Evolutionary conservation across 257 asterid genomes (phyloP).

Genomic region (Craterostigma plantagineum): DNA sequence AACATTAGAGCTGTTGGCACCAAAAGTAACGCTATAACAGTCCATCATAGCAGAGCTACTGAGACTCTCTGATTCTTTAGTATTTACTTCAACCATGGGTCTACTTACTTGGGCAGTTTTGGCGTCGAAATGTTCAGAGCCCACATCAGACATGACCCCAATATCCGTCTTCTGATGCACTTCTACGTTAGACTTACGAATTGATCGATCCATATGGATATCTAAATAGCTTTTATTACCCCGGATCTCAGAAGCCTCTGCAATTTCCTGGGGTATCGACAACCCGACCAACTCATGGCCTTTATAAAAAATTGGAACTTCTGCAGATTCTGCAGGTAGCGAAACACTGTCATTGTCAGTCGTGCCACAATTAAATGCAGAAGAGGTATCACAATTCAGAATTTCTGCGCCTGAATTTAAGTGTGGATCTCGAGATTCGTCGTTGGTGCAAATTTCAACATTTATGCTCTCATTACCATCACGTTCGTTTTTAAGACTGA

Average conservation of each 20-base stretch:
- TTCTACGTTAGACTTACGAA: slow-evolving; percentile 14
- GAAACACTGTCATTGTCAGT: too few species aligned
- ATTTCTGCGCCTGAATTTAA: slow-evolving; percentile 3
- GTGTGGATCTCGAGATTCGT: too few species aligned
- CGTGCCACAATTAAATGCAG: slow-evolving; percentile 8
- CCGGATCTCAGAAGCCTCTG: slow-evolving; percentile 9
- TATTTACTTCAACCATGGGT: slow-evolving; percentile 13
- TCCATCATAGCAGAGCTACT: slow-evolving; percentile 13
- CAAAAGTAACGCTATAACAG: slow-evolving; percentile 13
- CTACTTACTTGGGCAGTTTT: slow-evolving; percentile 6
- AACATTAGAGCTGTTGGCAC: slow-evolving; percentile 11
- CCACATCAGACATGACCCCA: slow-evolving; percentile 9
- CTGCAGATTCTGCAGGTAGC: slow-evolving; percentile 8
- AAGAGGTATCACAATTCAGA: slow-evolving; percentile 9
- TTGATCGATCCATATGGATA: slow-evolving; percentile 11
- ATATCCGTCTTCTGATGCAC: slow-evolving; percentile 14
- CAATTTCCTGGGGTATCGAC: slow-evolving; percentile 13
- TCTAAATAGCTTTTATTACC: slow-evolving; percentile 7
- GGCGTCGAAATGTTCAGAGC: slow-evolving; percentile 15
- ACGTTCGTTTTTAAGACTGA: too few species aligned
- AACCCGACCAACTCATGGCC: slow-evolving; percentile 11
- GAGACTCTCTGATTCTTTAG: slow-evolving; percentile 8
- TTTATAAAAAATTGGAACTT: slow-evolving; percentile 12
- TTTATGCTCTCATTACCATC: too few species aligned
- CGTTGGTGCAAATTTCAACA: too few species aligned